These are phyloP conservation scores for Daldinia loculata DNA, from an alignment of 495 filamentous ascomycete species.

Conservation along the genomic window DNA sequence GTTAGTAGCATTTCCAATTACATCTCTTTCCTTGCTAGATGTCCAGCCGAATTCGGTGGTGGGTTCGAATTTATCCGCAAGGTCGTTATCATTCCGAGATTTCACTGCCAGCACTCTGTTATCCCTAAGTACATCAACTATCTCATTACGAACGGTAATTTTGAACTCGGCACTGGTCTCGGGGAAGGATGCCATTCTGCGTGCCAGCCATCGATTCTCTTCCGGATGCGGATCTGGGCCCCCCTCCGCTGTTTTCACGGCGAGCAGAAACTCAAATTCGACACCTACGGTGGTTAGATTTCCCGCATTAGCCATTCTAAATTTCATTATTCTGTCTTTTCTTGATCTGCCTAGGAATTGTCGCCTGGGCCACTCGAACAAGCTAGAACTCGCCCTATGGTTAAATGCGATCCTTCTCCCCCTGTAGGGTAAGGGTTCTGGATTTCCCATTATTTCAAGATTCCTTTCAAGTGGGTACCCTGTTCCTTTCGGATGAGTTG, in stretches of 20 bases:
- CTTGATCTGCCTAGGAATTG: too few relatives aligned
- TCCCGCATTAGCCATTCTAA: too few relatives aligned
- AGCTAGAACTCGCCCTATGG: too few relatives aligned
- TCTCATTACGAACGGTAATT: constrained; percentile 20
- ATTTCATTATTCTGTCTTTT: too few relatives aligned
- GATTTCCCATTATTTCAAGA: too few relatives aligned
- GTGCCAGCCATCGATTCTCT: constrained; percentile 13
- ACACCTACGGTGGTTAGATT: constrained; percentile 35
- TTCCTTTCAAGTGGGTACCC: too few relatives aligned
- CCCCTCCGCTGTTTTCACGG: not conserved
- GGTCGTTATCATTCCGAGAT: not conserved
- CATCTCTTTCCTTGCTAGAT: not conserved
- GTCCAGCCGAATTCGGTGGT: not conserved
- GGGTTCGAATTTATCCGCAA: not conserved
- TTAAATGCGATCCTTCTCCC: too few relatives aligned
- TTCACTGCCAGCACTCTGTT: constrained; percentile 13
- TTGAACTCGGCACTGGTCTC: not conserved
- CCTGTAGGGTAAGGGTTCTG: too few relatives aligned
- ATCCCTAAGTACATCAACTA: constrained; percentile 20
- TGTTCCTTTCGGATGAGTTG: too few relatives aligned
- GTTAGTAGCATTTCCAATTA: too few relatives aligned
- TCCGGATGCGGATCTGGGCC: constrained; percentile 22
- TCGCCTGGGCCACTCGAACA: not conserved
- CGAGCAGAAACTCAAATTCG: constrained; percentile 34
- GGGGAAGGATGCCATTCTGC: too few relatives aligned